Conservation (phyloP, 345 rosid species). For the Moringa oleifera region DNA sequence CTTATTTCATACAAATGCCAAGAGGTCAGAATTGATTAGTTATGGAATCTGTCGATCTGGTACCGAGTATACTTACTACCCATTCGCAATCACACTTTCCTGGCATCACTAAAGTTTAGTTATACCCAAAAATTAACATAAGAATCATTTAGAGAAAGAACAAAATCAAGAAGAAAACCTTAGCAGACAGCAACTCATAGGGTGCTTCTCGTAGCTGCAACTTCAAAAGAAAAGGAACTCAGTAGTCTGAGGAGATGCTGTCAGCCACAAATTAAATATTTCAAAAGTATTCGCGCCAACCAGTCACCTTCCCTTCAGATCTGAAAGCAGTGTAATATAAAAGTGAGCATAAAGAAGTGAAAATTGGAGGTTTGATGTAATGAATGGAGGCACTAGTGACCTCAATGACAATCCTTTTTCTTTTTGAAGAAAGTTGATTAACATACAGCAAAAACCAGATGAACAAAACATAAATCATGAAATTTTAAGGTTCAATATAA, state of each 20-base stretch:
- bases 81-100: conserved; percentile 15
- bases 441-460: neutral
- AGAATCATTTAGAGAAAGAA: conserved; percentile 5
- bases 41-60: conserved; percentile 12
- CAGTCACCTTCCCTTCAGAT: conserved; percentile 31
- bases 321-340: conserved; percentile 34
- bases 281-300: conserved; percentile 21
- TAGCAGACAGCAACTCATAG: conserved; percentile 16
- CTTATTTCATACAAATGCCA: conserved; percentile 25
- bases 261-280: conserved; percentile 18
- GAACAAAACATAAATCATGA: neutral
- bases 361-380: neutral
- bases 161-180: conserved; percentile 4
- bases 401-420: too few relatives aligned
- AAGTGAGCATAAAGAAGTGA: conserved; percentile 9
- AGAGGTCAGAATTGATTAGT: conserved; percentile 22
- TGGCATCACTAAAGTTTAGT: conserved; percentile 17
- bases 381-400: too few relatives aligned
- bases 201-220: too few relatives aligned
- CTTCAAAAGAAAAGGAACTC: conserved; percentile 5
- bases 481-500: too few relatives aligned
- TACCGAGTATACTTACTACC: conserved; percentile 10
- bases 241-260: conserved; percentile 25
- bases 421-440: too few relatives aligned
- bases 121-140: conserved; percentile 4